Base-by-base conservation (phyloP, 108 stramenopile species). In the Cylindrotheca fusiformis region DNA sequence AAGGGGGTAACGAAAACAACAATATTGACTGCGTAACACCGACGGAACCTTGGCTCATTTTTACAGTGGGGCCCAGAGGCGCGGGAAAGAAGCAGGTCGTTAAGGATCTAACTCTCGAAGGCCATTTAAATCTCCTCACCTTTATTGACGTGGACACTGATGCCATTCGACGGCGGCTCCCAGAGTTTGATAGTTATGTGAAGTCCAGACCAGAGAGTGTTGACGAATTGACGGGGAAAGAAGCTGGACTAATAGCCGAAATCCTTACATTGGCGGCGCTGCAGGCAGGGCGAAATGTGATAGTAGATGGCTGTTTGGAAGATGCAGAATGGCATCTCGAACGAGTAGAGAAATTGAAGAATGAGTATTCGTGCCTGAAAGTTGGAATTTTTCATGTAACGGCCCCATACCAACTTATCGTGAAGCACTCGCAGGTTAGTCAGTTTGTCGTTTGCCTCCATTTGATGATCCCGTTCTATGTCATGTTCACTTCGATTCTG, bases 61-160 rank as follows among this genome's bases (percentile, higher is more conserved):
- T 86, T 53, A 91, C 90, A 27, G 88, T 85, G 23, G 93, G 96
- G 3, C 90, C 75, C 8, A 81, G 87, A 82, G 90, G 93, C 26
- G 87, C 91, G 3, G 94, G 92, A 0, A 95, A 93, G 60, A 66
- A 74, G 19, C 78, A 89, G 58, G 73, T 81, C 26, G 75, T 96
- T n/a, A 56, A 77, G 23, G 54, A 80, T 52, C 50, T 94, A 59
- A 63, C 81, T 18, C 32, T 73, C 28, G 44, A 69, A 53, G 88
- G 80, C 2, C 55, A 60, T 30, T 77, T 95, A 31, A 87, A 87
- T 4, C 76, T 91, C 12, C 48, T 81, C 54, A 72, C 75, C 28
- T 88, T 78, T 61, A 83, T 93, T 24, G 26, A 46, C 10, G 79
- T 91, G 8, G 86, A 91, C 58, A 83, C 86, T 28, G 86, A 88